These are phyloP conservation scores for Lactarius quietus DNA, from an alignment of 768 basidiomycete genomes.

Conservation along the genomic window DNA sequence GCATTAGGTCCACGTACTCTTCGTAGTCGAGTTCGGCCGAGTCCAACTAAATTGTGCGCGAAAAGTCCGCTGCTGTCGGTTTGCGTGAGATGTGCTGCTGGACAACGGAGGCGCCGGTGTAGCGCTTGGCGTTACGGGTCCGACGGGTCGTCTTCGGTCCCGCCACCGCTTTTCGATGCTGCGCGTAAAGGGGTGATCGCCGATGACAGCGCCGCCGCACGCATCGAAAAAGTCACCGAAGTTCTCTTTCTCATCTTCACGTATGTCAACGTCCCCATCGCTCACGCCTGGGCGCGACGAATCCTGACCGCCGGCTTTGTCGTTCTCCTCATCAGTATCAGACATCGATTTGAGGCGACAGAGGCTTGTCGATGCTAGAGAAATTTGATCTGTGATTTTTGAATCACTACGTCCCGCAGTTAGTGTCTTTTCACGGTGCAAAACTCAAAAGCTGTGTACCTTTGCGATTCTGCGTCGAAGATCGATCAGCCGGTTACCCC, in stretches of 20 bases:
- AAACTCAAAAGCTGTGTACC: no score
- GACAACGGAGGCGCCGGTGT: conserved; percentile 36
- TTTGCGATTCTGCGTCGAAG: conserved; percentile 66
- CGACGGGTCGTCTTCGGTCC: conserved; percentile 71
- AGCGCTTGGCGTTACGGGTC: conserved; percentile 69
- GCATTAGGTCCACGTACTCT: conserved; percentile 65
- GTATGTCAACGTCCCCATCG: conserved; percentile 28
- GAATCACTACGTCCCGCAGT: conserved; percentile 37
- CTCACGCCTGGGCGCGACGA: no score
- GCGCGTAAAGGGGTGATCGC: no score
- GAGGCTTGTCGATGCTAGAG: conserved; percentile 83
- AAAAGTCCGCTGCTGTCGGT: conserved; percentile 30
- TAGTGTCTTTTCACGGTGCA: conserved; percentile 19
- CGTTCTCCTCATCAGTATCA: conserved; percentile 62
- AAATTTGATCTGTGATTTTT: conserved; percentile 62
- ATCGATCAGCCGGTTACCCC: conserved; percentile 89
- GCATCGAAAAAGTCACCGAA: conserved; percentile 48
- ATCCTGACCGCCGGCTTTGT: conserved; percentile 44
- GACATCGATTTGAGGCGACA: conserved; percentile 80
- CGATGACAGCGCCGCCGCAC: conserved; percentile 26
- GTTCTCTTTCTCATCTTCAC: conserved; percentile 34
- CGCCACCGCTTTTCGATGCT: conserved; percentile 56
- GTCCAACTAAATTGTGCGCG: conserved; percentile 35
- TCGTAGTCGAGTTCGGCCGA: conserved; percentile 43
- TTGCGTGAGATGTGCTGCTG: conserved; percentile 28